These are phyloP conservation scores for Naganishia vishniacii DNA, from an alignment of 768 basidiomycete genomes.

Conservation along the genomic window DNA sequence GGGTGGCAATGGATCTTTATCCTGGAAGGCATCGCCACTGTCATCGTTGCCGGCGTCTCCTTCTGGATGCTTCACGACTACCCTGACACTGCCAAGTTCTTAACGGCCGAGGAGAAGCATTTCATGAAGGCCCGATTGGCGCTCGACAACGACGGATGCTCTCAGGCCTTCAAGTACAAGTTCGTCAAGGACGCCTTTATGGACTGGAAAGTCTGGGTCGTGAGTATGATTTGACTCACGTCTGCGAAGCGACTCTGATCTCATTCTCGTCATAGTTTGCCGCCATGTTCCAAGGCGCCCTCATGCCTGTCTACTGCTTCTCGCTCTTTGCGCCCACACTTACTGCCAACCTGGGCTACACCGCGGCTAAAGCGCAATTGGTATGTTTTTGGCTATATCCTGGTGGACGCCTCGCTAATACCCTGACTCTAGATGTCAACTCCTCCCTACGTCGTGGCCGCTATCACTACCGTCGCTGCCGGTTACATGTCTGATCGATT, in stretches of 20 bases:
- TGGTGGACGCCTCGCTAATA: background rate
- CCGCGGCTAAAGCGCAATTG: constrained; percentile 35
- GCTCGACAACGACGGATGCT: constrained; percentile 36
- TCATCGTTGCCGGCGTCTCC: constrained; percentile 56
- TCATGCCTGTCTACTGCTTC: constrained; percentile 36
- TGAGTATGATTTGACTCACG: background rate
- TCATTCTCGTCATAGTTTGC: constrained; percentile 15
- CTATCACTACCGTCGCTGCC: constrained; percentile 31
- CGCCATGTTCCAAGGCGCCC: constrained; percentile 32
- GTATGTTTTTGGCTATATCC: constrained; percentile 13
- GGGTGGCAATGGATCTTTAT: constrained; percentile 56
- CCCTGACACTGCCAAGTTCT: constrained; percentile 72
- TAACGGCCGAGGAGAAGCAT: constrained; percentile 65
- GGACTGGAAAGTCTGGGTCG: constrained; percentile 34
- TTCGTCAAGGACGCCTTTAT: constrained; percentile 34
- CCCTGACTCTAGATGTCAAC: constrained; percentile 21
- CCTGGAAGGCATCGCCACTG: constrained; percentile 62
- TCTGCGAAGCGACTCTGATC: background rate
- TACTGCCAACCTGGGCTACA: constrained; percentile 36
- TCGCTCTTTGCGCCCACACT: constrained; percentile 36
- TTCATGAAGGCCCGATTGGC: constrained; percentile 27
- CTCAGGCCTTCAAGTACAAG: constrained; percentile 32
- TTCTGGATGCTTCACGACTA: constrained; percentile 79
- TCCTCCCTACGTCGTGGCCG: constrained; percentile 31
- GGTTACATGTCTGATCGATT: constrained; percentile 34